Evolutionary conservation across 495 filamentous ascomycete genomes (phyloP).

Genomic region (Aspergillus cavernicola): DNA sequence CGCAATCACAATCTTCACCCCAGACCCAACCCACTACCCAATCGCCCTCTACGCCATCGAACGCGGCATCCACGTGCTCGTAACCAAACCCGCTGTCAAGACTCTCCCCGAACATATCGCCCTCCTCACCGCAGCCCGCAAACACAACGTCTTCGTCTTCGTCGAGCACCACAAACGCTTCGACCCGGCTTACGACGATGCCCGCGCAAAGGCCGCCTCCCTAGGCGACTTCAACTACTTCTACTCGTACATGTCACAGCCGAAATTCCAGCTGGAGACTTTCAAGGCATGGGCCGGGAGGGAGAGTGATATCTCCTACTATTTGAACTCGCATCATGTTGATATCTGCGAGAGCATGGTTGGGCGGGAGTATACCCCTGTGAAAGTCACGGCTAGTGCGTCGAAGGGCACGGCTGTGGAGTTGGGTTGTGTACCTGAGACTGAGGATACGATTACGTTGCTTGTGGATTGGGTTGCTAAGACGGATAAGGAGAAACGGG

Average conservation of each 20-base stretch:
- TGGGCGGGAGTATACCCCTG: slow-evolving; percentile 63
- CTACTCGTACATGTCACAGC: slow-evolving; percentile 95
- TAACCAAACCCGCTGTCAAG: slow-evolving; percentile 95
- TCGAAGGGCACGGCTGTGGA: slow-evolving; percentile 66
- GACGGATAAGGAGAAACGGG: slow-evolving; percentile 59
- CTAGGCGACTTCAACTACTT: slow-evolving; percentile 97
- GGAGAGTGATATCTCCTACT: slow-evolving; percentile 91
- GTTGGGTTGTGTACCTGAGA: slow-evolving; percentile 72
- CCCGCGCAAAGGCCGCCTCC: slow-evolving; percentile 62
- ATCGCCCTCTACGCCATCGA: slow-evolving; percentile 92
- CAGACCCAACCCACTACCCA: slow-evolving; percentile 90
- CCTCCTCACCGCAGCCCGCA: slow-evolving; percentile 67
- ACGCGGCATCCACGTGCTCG: slow-evolving; percentile 79
- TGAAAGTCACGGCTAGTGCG: slow-evolving; percentile 73
- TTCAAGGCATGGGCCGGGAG: slow-evolving; percentile 95
- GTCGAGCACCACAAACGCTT: slow-evolving; percentile 96
- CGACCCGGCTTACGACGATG: slow-evolving; percentile 89
- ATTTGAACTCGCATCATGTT: slow-evolving; percentile 90
- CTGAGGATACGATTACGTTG: slow-evolving; percentile 90
- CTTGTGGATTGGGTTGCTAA: slow-evolving; percentile 83
- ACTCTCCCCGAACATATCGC: slow-evolving; percentile 71
- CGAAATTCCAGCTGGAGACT: slow-evolving; percentile 87
- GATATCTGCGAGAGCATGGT: slow-evolving; percentile 92
- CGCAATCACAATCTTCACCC: slow-evolving; percentile 96
- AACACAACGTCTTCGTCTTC: slow-evolving; percentile 82